These are phyloP conservation scores for Yamadazyma oceani DNA, from an alignment of 1,139 yeast genomes.

Conservation along the genomic window DNA sequence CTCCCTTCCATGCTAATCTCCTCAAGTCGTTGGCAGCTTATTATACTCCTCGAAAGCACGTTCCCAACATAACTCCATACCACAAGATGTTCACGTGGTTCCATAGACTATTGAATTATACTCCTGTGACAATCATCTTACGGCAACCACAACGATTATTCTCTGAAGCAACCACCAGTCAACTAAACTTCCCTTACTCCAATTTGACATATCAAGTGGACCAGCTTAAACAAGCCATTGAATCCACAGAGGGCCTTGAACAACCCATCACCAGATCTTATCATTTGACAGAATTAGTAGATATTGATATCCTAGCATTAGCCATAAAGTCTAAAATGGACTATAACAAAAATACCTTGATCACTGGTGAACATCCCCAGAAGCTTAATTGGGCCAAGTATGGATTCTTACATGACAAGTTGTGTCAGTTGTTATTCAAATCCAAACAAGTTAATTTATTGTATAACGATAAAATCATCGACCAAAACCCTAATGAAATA, in stretches of 20 bases:
- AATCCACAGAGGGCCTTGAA: not conserved
- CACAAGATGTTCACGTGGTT: conserved; percentile 31
- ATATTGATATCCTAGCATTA: conserved; percentile 29
- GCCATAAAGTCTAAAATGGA: conserved; percentile 17
- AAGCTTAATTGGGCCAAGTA: conserved; percentile 6
- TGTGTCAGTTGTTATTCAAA: conserved; percentile 10
- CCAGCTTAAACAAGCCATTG: conserved; percentile 11
- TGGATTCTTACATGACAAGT: conserved; percentile 9
- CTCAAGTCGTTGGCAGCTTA: conserved; percentile 14
- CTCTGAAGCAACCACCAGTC: conserved; percentile 26
- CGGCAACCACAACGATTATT: conserved; percentile 30
- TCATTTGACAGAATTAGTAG: conserved; percentile 29
- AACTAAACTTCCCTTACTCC: conserved; percentile 24
- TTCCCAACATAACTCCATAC: conserved; percentile 9
- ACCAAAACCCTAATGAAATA: conserved; percentile 3
- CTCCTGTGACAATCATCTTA: conserved; percentile 36
- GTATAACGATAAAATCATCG: conserved; percentile 3
- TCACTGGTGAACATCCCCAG: conserved; percentile 7
- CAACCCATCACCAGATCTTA: conserved; percentile 20
- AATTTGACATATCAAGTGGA: conserved; percentile 17
- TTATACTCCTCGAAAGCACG: conserved; percentile 7
- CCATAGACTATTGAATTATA: conserved; percentile 22
- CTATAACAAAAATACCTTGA: not conserved
- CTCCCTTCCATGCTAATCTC: conserved; percentile 10
- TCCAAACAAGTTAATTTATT: conserved; percentile 9